Percentiles rank a stretch among this genome's conserved stretches.
Evolutionary conservation across 345 rosid genomes (phyloP).

Genomic region (Arabidopsis suecica): DNA sequence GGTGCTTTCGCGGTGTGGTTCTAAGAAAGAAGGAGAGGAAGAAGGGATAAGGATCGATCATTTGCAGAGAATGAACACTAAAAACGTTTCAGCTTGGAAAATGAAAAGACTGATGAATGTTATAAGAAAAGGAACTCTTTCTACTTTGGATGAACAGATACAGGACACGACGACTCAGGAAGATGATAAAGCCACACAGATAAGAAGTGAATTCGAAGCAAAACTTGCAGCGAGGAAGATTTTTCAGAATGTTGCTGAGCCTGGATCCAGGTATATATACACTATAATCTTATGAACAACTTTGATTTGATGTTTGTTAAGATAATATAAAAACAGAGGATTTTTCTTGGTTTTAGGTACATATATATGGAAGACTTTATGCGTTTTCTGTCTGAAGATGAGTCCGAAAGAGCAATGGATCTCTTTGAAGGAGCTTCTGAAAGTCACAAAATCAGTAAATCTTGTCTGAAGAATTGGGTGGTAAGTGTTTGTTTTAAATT

Average conservation of each 20-base stretch:
- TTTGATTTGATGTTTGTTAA: neutral
- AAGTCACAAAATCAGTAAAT: constrained; percentile 62
- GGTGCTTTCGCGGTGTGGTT: constrained; percentile 51
- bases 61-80: constrained; percentile 75
- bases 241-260: constrained; percentile 72
- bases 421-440: constrained; percentile 64
- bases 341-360: constrained; percentile 50
- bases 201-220: constrained; percentile 76
- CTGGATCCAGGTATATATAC: constrained; percentile 61
- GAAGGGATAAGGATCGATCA: constrained; percentile 69
- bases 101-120: constrained; percentile 86
- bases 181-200: constrained; percentile 69
- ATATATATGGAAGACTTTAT: constrained; percentile 68
- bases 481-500: constrained; percentile 47
- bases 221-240: constrained; percentile 85
- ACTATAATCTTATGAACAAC: neutral
- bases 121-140: constrained; percentile 66
- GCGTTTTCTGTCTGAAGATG: constrained; percentile 75
- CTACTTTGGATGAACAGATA: constrained; percentile 86
- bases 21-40: constrained; percentile 49
- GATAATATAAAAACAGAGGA: constrained; percentile 16
- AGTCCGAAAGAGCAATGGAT: constrained; percentile 65
- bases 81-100: constrained; percentile 95
- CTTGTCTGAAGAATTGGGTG: constrained; percentile 89
- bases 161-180: constrained; percentile 49